phyloP scores from a whole-genome alignment of 148 eudicot species.

The Mesembryanthemum crystallinum region DNA sequence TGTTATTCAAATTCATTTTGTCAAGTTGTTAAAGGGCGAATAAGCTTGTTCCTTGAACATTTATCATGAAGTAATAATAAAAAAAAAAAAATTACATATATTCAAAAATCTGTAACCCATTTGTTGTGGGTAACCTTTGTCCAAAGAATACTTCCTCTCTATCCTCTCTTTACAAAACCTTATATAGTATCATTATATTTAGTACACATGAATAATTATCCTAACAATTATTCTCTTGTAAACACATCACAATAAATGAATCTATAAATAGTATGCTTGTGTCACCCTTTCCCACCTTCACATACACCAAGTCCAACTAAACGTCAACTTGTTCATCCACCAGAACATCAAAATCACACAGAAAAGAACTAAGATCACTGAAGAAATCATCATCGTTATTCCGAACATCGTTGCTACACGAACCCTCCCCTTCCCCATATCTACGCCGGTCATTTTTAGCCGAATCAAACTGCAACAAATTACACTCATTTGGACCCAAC shows the following conservation, averaged over 20 bases:
- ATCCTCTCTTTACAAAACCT: neutral
- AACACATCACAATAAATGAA: too few species aligned
- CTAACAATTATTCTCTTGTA: neutral
- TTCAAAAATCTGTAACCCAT: neutral
- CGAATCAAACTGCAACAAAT: slow-evolving; percentile 1
- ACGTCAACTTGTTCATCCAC: neutral
- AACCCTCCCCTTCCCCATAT: slow-evolving; percentile 10
- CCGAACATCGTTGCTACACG: slow-evolving; percentile 3
- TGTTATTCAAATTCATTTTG: too few species aligned
- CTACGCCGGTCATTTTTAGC: neutral
- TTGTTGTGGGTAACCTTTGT: neutral
- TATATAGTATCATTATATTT: neutral
- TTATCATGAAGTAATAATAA: too few species aligned
- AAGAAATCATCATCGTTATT: slow-evolving; percentile 24
- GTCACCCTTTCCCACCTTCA: neutral
- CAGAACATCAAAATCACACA: slow-evolving; percentile 35
- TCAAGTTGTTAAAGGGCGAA: too few species aligned
- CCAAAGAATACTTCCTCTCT: neutral
- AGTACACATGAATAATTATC: neutral
- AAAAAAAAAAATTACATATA: too few species aligned
- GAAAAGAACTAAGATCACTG: slow-evolving; percentile 31
- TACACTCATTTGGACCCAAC: slow-evolving; percentile 15
- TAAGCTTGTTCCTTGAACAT: too few species aligned
- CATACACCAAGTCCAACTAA: neutral
- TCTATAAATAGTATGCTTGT: neutral